Evolutionary conservation across 2,329 filamentous ascomycete species (phyloP).

Genomic region (Penicillium freii): DNA sequence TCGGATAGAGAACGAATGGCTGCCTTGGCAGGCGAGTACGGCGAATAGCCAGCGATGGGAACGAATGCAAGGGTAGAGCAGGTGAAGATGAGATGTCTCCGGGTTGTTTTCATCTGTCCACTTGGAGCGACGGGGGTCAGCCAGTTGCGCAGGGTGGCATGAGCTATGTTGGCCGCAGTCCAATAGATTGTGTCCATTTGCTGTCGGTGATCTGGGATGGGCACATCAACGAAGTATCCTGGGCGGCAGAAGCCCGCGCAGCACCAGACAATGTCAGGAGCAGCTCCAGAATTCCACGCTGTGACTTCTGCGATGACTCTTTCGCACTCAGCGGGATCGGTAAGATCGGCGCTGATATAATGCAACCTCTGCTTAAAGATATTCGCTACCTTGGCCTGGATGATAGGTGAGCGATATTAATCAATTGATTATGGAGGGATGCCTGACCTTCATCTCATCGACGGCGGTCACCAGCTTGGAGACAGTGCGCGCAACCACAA

Average conservation of each 20-base stretch:
- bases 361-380: constrained; percentile 72
- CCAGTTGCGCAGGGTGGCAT: constrained; percentile 75
- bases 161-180: constrained; percentile 80
- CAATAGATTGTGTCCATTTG: constrained; percentile 96
- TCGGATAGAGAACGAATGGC: constrained; percentile 83
- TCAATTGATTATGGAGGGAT: not conserved
- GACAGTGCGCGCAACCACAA: constrained; percentile 77
- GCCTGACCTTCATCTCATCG: constrained; percentile 59
- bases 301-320: constrained; percentile 69
- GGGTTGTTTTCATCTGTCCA: constrained; percentile 34
- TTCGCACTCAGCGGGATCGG: constrained; percentile 65
- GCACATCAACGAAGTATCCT: constrained; percentile 72
- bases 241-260: constrained; percentile 74
- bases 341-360: constrained; percentile 80
- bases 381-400: constrained; percentile 63
- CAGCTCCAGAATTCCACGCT: constrained; percentile 70
- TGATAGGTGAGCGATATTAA: constrained; percentile 20
- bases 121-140: constrained; percentile 46
- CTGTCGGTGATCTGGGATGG: constrained; percentile 62
- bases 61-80: constrained; percentile 73
- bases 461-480: constrained; percentile 72
- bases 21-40: constrained; percentile 81
- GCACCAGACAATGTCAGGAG: constrained; percentile 89
- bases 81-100: constrained; percentile 82
- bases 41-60: constrained; percentile 74